A percentile compares a stretch with the other conserved stretches of the same genome.
phyloP scores from a whole-genome alignment of 2,329 filamentous ascomycete species.

The Fusarium pilosicola region DNA sequence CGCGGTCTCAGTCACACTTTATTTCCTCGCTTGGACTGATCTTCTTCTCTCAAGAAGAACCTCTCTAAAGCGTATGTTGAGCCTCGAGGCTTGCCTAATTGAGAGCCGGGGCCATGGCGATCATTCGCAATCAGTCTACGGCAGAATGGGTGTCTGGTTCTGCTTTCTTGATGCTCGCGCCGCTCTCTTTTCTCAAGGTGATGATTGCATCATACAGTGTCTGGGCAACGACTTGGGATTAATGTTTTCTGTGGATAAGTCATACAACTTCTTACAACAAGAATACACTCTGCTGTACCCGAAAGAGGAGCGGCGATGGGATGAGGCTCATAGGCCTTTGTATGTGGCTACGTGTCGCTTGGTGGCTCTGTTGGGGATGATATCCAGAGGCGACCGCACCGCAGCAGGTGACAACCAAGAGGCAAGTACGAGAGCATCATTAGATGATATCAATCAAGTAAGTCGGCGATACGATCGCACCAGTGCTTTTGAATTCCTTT shows the following conservation, averaged over 20 bases:
- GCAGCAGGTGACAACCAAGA: rapidly evolving
- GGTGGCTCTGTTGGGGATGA: rapidly evolving
- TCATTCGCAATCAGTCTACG: neutral
- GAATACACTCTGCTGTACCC: neutral
- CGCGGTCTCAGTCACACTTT: neutral
- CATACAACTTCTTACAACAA: neutral
- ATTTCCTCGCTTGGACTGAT: neutral
- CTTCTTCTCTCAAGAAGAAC: neutral
- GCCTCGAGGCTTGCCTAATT: rapidly evolving
- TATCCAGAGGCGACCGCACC: neutral
- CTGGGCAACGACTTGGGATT: neutral
- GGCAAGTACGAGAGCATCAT: rapidly evolving
- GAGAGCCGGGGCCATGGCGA: neutral
- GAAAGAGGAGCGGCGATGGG: neutral
- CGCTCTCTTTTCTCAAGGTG: rapidly evolving
- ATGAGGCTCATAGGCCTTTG: neutral
- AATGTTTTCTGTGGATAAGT: neutral
- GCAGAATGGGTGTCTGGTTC: neutral
- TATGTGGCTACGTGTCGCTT: neutral
- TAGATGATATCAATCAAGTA: neutral
- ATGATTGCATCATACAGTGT: neutral
- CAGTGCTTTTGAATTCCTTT: rapidly evolving
- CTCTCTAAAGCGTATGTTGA: rapidly evolving
- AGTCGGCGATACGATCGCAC: rapidly evolving
- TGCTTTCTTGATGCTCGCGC: neutral